Evolutionary conservation across 768 basidiomycete genomes (phyloP).

Genomic region (Naganishia randhawae): DNA sequence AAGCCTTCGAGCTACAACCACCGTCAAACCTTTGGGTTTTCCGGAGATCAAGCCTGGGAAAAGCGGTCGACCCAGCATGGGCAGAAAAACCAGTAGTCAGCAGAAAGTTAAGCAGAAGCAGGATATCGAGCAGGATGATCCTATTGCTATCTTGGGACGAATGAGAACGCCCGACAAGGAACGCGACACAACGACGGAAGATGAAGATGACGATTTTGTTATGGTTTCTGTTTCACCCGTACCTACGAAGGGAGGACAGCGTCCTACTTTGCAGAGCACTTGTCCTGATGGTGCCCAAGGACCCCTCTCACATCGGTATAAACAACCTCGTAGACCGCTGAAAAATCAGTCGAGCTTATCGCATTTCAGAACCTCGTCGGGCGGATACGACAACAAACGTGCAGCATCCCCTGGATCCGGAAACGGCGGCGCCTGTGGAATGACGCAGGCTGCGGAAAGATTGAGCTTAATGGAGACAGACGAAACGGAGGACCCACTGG

Average conservation of each 20-base stretch:
- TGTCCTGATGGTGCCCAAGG: neutral
- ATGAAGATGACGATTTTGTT: conserved; percentile 30
- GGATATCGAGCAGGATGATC: conserved; percentile 5
- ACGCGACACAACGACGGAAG: conserved; percentile 13
- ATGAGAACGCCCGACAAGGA: conserved; percentile 10
- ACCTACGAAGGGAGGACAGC: neutral
- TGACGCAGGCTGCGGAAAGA: conserved; percentile 28
- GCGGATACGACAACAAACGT: conserved; percentile 4
- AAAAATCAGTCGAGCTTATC: conserved; percentile 4
- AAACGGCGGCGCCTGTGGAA: conserved; percentile 10
- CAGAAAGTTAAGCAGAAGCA: neutral
- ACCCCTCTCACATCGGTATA: neutral
- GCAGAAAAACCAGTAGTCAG: conserved; percentile 8
- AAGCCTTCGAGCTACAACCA: neutral
- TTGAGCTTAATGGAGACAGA: conserved; percentile 25
- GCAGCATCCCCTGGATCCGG: conserved; percentile 13
- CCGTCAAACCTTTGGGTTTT: neutral
- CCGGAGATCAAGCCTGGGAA: neutral
- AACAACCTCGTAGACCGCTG: conserved; percentile 1
- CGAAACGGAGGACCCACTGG: conserved; percentile 7
- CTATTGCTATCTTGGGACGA: conserved; percentile 13
- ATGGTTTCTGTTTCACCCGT: conserved; percentile 31
- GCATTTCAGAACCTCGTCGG: conserved; percentile 9
- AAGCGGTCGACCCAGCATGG: conserved; percentile 1
- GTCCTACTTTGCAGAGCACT: neutral